Evolutionary conservation across 768 basidiomycete species (phyloP).

Genomic region (Multifurca ochricompacta): DNA sequence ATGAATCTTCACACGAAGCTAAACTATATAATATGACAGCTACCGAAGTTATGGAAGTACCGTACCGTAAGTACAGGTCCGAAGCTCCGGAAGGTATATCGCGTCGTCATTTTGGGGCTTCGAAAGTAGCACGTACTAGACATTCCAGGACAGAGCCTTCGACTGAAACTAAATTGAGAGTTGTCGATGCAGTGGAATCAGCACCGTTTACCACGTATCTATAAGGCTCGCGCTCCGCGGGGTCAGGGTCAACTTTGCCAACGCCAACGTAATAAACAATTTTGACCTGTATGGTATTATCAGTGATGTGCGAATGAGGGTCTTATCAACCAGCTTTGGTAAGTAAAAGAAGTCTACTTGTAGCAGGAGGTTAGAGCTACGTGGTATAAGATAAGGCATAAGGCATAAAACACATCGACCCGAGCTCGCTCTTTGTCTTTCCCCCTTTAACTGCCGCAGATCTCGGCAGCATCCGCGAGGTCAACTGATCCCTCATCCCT

Average conservation of each 20-base stretch:
- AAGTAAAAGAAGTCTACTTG: background rate
- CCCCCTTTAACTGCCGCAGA: background rate
- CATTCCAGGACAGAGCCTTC: background rate
- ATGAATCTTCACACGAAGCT: background rate
- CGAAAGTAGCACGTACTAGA: background rate
- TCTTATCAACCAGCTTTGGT: background rate
- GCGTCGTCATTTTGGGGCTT: background rate
- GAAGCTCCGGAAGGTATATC: background rate
- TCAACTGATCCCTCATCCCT: constrained; percentile 1
- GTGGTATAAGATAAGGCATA: background rate
- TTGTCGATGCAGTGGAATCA: background rate
- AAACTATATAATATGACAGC: background rate
- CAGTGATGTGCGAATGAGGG: background rate
- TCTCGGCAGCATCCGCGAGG: constrained; percentile 4
- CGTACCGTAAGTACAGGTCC: background rate
- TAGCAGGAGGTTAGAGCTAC: background rate
- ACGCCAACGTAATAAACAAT: background rate
- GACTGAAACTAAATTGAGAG: background rate
- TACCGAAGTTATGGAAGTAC: background rate
- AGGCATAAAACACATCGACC: background rate
- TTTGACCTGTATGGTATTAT: background rate
- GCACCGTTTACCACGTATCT: background rate
- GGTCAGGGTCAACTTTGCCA: background rate
- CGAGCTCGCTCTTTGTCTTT: no score
- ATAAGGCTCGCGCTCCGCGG: constrained; percentile 1